Evolutionary conservation across 441 rosid genomes (phyloP), one percentile per base, ranked within the genome.

Genomic region (Corymbia citriodora): DNA sequence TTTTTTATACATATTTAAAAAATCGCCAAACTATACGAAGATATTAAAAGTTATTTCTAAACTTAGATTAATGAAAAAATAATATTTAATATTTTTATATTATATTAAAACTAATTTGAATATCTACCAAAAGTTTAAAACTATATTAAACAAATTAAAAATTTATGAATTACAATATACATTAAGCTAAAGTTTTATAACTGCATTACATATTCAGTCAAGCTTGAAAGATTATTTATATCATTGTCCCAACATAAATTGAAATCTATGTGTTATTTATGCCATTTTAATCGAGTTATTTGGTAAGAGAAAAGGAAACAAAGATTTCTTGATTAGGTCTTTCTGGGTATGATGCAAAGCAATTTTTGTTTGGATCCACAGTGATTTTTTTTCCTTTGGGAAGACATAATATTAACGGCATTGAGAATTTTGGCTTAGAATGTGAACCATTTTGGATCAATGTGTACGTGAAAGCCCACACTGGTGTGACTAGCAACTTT

Each of bases 81-180:
- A 63, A 63, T 16, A 63, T 63, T 31, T 1, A 4, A 29, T 63
- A n/a, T 68, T 68, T 68, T 16, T 10, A 15, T 68, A 31, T 65
- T 0, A 0, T 31, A 8, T 8, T n/a, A 8, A 2, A 40, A 68
- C 5, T 68, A 16, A 21, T 31, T 68, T 68, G 10, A n/a, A 68
- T 19, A n/a, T 16, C n/a, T 15, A 65, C 1, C 33, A 65, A 2
- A n/a, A 65, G 7, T 8, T 65, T 4, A n/a, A 8, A 0, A 61
- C 14, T 13, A 5, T 3, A 1, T 27, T 27, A 2, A 61, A 27
- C 15, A 12, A 6, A 61, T 27, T 27, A 61, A 61, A 61, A 5
- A 0, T 61, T 27, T 3, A 61, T 1, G 11, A 8, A 12, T 1
- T 3, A 6, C 13, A 61, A 12, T 12, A 3, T 1, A 3, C 2